Evolutionary conservation across 2,329 filamentous ascomycete species (phyloP).

Genomic region (Ophiocordyceps camponoti-floridani): DNA sequence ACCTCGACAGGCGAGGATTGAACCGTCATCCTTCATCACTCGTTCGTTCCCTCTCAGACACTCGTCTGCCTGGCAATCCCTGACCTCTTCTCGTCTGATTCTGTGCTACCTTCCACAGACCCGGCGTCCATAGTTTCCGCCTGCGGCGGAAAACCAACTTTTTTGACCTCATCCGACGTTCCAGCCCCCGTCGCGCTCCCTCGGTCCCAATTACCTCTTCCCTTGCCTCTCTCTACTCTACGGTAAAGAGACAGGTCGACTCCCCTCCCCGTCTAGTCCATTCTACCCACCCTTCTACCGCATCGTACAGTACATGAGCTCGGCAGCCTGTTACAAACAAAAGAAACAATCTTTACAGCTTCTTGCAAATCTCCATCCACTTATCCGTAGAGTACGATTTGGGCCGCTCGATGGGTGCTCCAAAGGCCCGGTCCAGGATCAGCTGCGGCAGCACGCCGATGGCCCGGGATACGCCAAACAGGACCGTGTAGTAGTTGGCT

Average conservation of each 20-base stretch:
- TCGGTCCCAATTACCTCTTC: neutral
- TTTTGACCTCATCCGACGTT: neutral
- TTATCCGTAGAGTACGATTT: constrained; percentile 98
- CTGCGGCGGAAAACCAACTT: neutral
- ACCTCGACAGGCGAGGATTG: no score
- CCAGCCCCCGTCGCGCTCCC: neutral
- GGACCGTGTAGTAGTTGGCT: constrained; percentile 99
- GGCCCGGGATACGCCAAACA: constrained; percentile 96
- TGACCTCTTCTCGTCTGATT: neutral
- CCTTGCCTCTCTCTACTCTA: no score
- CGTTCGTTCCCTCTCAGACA: no score
- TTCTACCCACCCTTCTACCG: neutral
- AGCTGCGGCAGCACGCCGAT: constrained; percentile 97
- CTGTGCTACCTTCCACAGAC: neutral
- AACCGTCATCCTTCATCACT: no score
- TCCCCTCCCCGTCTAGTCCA: neutral
- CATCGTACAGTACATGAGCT: neutral
- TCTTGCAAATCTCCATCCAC: constrained; percentile 85
- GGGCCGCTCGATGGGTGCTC: constrained; percentile 92
- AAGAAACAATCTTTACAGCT: constrained; percentile 42
- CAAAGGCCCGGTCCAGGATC: constrained; percentile 96
- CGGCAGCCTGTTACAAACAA: neutral
- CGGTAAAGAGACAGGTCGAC: neutral
- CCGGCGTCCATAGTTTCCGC: neutral
- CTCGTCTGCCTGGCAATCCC: neutral